Base-by-base conservation (phyloP, 371 early-diverging fungal species). In the Sporodiniella umbellata region DNA sequence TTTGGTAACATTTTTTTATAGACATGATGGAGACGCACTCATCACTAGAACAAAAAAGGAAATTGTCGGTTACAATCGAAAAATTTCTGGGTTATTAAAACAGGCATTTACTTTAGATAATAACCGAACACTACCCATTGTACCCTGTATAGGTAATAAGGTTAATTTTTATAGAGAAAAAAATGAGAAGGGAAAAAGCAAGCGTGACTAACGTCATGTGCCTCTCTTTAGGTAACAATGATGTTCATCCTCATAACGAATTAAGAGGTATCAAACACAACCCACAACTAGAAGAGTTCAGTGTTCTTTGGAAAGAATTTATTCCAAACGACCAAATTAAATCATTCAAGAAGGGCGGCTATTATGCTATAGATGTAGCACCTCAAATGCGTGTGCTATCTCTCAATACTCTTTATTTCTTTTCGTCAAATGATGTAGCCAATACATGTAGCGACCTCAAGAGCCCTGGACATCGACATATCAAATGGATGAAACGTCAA, bases 321-420 rank as follows among this genome's bases (percentile, higher is more conserved):
- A 81, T 86, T 17, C 84, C 84, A 1, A 61, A 68, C 5, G 60
- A 67, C 37, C 87, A 87, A 53, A 50, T 66, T 48, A 61, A 70
- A 26, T 63, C 74, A 10, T 89, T 86, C 56, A 76, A 69, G 22
- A 54, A 67, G 14, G 87, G 86, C 24, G 89, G 89, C 10, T 90
- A 89, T 61, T 90, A 82, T 58, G 58, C 68, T 30, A 67, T 72
- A 7, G 80, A 85, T 42, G 73, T 89, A 21, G 67, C 69, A 6
- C 72, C 72, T 8, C 46, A 55, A 14, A 48, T 71, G 38, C 23
- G 68, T 7, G 79, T 79, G 12, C 63, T 88, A 14, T 72, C 86
- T 5, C 60, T 89, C 25, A 89, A 89, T 56, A 85, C 89, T 0
- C 68, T 89, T 10, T 88, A 81, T 48, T 86, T 88, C 60, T 85